A percentile compares a stretch with the other conserved stretches of the same genome.
Conservation (phyloP, 164 flowering plant genomes). For the Cinnamomum micranthum region DNA sequence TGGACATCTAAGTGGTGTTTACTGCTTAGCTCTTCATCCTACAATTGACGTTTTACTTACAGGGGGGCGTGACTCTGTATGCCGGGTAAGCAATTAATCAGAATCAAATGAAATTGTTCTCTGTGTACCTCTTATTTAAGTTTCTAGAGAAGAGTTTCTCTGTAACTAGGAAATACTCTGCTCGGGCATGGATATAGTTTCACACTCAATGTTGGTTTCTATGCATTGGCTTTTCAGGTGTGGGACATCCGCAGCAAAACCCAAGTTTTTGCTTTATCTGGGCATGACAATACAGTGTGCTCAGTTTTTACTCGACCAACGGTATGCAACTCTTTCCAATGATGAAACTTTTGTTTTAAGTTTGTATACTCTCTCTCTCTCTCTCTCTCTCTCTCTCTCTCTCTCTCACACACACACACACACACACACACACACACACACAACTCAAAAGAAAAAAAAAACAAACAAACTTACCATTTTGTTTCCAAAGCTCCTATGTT, state of each 20-base stretch:
- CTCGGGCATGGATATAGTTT: not conserved
- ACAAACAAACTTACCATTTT: too few species aligned
- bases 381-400: not conserved
- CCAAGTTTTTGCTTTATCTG: conserved; percentile 89
- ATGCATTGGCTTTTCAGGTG: conserved; percentile 45
- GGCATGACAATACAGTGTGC: conserved; percentile 97
- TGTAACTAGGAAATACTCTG: not conserved
- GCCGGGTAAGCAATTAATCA: conserved; percentile 59
- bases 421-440: too few species aligned
- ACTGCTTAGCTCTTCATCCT: conserved; percentile 97
- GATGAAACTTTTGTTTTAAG: not conserved
- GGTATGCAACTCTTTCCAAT: conserved; percentile 39
- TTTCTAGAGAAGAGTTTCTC: not conserved
- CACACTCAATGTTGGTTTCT: not conserved
- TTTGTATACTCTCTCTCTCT: not conserved
- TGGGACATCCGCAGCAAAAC: conserved; percentile 96
- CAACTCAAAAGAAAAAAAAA: too few species aligned
- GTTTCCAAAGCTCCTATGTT: too few species aligned
- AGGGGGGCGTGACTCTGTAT: conserved; percentile 99
- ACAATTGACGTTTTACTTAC: conserved; percentile 87
- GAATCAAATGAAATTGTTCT: not conserved
- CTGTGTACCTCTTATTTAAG: not conserved
- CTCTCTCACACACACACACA: too few species aligned
- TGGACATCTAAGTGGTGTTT: conserved; percentile 99
- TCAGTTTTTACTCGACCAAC: conserved; percentile 93